Percentiles rank a stretch among this genome's conserved stretches.
phyloP scores from a whole-genome alignment of 164 flowering plant genomes.

The Vitis rupestris region DNA sequence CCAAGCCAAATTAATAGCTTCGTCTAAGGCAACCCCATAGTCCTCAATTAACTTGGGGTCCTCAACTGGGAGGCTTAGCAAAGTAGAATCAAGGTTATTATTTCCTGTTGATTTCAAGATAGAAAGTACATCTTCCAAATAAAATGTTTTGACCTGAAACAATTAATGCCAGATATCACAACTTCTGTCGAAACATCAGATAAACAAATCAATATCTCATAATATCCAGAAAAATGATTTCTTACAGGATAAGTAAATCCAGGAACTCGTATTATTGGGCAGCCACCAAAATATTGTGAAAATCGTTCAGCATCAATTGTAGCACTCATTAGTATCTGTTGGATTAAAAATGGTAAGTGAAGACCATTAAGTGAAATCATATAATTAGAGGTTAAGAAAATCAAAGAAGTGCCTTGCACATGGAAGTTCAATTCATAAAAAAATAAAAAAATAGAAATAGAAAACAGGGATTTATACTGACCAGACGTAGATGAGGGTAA shows the following conservation, averaged over 20 bases:
- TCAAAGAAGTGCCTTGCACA: neutral
- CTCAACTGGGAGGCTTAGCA: slow-evolving; percentile 18
- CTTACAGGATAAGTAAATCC: slow-evolving; percentile 96
- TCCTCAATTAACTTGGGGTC: slow-evolving; percentile 46
- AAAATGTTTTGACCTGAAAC: slow-evolving; percentile 75
- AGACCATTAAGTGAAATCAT: neutral
- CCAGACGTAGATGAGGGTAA: slow-evolving; percentile 82
- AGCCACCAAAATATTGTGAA: slow-evolving; percentile 92
- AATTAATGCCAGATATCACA: slow-evolving; percentile 3
- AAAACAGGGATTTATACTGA: slow-evolving; percentile 29
- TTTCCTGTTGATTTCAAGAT: slow-evolving; percentile 44
- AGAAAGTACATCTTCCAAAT: slow-evolving; percentile 85
- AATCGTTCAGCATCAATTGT: slow-evolving; percentile 92
- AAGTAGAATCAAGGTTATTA: slow-evolving; percentile 39
- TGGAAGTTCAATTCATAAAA: too few species aligned
- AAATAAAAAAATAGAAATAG: neutral
- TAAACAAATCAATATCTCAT: neutral
- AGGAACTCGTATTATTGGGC: slow-evolving; percentile 89
- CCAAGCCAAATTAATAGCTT: slow-evolving; percentile 78
- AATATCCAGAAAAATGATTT: neutral
- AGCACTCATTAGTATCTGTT: slow-evolving; percentile 97
- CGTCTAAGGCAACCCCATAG: slow-evolving; percentile 64
- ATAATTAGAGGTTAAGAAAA: neutral
- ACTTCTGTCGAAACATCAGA: neutral
- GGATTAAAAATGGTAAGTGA: slow-evolving; percentile 1